These are phyloP conservation scores for Aspergillus vadensis DNA, from an alignment of 2,329 filamentous ascomycete species.

Conservation along the genomic window DNA sequence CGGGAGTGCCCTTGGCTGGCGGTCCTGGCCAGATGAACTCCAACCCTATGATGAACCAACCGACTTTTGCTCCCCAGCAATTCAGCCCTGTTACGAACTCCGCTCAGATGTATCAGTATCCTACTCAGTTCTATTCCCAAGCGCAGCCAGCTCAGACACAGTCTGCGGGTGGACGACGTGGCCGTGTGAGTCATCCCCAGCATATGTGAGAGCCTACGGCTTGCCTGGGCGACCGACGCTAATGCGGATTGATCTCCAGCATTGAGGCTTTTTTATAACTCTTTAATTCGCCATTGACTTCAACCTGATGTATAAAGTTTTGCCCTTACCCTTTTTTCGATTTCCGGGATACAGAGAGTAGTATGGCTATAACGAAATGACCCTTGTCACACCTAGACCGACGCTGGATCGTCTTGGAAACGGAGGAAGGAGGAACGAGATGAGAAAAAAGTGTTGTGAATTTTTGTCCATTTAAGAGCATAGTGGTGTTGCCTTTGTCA, in stretches of 20 bases:
- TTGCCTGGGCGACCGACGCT: conserved; percentile 12
- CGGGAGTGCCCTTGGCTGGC: conserved; percentile 39
- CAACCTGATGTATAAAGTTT: conserved; percentile 42
- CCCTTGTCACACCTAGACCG: conserved; percentile 34
- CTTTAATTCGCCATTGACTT: conserved; percentile 34
- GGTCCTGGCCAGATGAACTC: conserved; percentile 40
- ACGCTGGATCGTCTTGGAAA: conserved; percentile 46
- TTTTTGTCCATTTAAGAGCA: conserved; percentile 19
- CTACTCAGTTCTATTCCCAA: conserved; percentile 53
- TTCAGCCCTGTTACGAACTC: conserved; percentile 49
- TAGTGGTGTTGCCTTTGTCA: conserved; percentile 17
- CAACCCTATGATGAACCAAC: conserved; percentile 52
- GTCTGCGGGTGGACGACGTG: conserved; percentile 53
- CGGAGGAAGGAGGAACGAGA: conserved; percentile 29
- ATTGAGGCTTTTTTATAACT: conserved; percentile 33
- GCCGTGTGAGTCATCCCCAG: conserved; percentile 50
- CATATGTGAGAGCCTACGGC: conserved; percentile 4
- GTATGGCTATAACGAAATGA: conserved; percentile 38
- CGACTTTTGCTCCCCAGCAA: conserved; percentile 47
- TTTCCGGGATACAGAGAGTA: conserved; percentile 33
- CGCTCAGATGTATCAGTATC: conserved; percentile 55
- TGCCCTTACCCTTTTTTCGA: conserved; percentile 20
- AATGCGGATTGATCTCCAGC: conserved; percentile 25
- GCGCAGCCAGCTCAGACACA: conserved; percentile 48
- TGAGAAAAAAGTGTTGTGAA: conserved; percentile 27